Percentiles rank a stretch among this genome's conserved stretches.
Evolutionary conservation across 805 yeast genomes (phyloP).

Genomic region (Metschnikowia hibisci): DNA sequence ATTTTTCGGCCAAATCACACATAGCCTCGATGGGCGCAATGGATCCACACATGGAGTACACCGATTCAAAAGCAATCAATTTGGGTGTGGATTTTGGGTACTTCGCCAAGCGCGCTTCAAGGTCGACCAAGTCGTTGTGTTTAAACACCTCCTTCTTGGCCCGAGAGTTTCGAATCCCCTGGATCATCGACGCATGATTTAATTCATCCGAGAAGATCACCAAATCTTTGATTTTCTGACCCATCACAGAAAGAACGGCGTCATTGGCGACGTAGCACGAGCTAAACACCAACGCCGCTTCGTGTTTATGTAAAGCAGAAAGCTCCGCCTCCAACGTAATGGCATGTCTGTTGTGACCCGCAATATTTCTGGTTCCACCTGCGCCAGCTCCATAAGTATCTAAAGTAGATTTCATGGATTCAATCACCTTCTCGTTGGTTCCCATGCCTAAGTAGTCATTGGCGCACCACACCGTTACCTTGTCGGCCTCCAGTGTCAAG

Average conservation of each 20-base stretch:
- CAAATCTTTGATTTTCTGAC: constrained; percentile 83
- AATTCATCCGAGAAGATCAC: constrained; percentile 89
- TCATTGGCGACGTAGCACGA: constrained; percentile 98
- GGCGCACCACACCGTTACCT: constrained; percentile 98
- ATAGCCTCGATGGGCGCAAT: constrained; percentile 89
- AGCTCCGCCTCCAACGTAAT: constrained; percentile 78
- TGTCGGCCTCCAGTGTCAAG: constrained; percentile 65
- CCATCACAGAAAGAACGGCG: constrained; percentile 85
- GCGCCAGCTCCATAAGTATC: constrained; percentile 97
- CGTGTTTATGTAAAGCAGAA: constrained; percentile 90
- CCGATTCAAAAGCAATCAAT: constrained; percentile 94
- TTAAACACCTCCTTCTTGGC: constrained; percentile 85
- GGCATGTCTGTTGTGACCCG: constrained; percentile 95
- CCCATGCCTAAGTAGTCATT: constrained; percentile 98
- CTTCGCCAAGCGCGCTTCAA: constrained; percentile 71
- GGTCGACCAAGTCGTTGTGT: constrained; percentile 82
- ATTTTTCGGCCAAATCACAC: constrained; percentile 94
- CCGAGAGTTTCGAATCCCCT: constrained; percentile 88
- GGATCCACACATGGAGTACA: constrained; percentile 98
- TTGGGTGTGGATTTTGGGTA: constrained; percentile 89
- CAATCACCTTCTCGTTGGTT: constrained; percentile 65
- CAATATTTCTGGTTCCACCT: constrained; percentile 98
- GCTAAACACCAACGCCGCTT: constrained; percentile 90
- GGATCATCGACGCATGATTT: constrained; percentile 98
- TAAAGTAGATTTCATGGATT: constrained; percentile 73